phyloP scores from a whole-genome alignment of 164 flowering plant genomes.

The Aristolochia californica region DNA sequence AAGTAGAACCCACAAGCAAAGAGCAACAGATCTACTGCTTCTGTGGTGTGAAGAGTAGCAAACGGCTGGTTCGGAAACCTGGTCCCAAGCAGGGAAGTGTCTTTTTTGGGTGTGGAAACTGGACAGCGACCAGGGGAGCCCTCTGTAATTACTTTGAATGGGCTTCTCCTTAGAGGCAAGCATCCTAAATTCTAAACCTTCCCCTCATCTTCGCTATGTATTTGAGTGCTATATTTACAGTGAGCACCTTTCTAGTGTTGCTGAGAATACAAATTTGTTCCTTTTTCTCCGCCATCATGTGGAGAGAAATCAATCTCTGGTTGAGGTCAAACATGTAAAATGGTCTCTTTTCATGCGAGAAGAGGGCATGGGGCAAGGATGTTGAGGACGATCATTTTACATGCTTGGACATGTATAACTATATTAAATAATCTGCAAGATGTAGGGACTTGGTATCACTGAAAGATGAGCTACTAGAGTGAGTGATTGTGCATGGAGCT shows the following conservation, averaged over 20 bases:
- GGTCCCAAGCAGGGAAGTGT: conserved; percentile 73
- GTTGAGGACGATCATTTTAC: conserved; percentile 18
- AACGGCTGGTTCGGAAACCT: conserved; percentile 48
- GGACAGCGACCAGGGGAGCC: conserved; percentile 69
- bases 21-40: conserved; percentile 31
- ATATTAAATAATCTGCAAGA: conserved; percentile 20
- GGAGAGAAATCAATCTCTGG: conserved; percentile 6
- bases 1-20: conserved; percentile 11
- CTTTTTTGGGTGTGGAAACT: conserved; percentile 93
- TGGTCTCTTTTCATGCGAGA: conserved; percentile 24
- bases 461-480: neutral
- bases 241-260: too few relatives aligned
- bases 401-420: conserved; percentile 20
- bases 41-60: conserved; percentile 75
- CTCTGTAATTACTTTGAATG: conserved; percentile 69
- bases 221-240: too few relatives aligned
- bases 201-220: neutral
- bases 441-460: conserved; percentile 1
- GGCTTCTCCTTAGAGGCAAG: conserved; percentile 28
- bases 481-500: too few relatives aligned
- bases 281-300: too few relatives aligned
- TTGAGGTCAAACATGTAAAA: conserved; percentile 28
- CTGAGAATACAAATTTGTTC: too few relatives aligned
- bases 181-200: neutral
- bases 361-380: conserved; percentile 9